Percentiles rank a stretch among this genome's conserved stretches.
phyloP scores from a whole-genome alignment of 2,329 filamentous ascomycete genomes.

The Dissoconium aciculare region DNA sequence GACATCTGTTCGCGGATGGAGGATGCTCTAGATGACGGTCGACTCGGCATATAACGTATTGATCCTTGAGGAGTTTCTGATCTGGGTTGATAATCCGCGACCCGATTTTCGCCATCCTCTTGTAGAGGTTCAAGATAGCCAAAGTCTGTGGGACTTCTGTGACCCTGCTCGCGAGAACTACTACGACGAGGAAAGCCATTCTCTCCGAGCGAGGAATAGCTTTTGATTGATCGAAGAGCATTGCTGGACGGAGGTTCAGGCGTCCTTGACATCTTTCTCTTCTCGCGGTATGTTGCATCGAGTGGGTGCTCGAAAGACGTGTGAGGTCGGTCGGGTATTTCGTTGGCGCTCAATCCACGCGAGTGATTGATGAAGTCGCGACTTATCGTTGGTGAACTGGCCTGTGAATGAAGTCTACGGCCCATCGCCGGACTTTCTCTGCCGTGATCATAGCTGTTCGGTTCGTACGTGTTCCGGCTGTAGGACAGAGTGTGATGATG shows the following conservation, averaged over 20 bases:
- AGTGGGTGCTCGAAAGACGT: conserved; percentile 13
- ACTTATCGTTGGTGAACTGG: conserved; percentile 19
- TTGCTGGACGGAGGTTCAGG: not conserved
- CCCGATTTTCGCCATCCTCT: conserved; percentile 24
- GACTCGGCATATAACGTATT: conserved; percentile 14
- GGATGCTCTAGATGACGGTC: conserved; percentile 57
- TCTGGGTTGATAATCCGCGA: conserved; percentile 8
- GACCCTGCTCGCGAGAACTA: not conserved
- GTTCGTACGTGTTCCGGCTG: conserved; percentile 8
- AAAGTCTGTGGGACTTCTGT: conserved; percentile 23
- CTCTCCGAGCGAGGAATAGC: conserved; percentile 15
- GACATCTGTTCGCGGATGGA: conserved; percentile 72
- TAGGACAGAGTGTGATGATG: conserved; percentile 9
- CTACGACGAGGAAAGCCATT: conserved; percentile 1
- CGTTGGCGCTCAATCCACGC: conserved; percentile 48
- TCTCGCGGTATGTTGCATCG: conserved; percentile 4
- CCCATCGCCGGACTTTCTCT: conserved; percentile 7
- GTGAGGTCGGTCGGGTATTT: conserved; percentile 27
- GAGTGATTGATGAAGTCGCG: conserved; percentile 33
- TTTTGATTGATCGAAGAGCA: conserved; percentile 19
- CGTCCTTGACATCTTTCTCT: conserved; percentile 2
- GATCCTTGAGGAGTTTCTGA: not conserved
- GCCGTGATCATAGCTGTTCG: conserved; percentile 13
- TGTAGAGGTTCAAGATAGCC: conserved; percentile 27
- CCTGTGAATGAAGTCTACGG: conserved; percentile 16